phyloP scores from a whole-genome alignment of 192 early-diverging fungal genomes.

The Linnemannia hyalina region DNA sequence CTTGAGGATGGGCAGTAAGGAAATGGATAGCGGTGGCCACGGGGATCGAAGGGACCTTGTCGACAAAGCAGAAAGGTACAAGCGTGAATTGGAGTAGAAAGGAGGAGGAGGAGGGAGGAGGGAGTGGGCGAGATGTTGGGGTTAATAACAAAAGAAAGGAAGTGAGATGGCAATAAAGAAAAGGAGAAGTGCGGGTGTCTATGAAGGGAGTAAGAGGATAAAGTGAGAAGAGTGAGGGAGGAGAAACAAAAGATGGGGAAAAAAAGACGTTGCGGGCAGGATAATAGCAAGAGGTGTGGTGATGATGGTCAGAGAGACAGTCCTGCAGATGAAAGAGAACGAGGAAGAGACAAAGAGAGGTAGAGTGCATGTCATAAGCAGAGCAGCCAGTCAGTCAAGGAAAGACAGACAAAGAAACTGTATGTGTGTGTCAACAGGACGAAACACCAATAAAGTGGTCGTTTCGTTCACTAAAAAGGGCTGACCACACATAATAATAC shows the following conservation, averaged over 20 bases:
- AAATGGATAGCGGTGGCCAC: neutral
- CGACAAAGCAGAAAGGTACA: neutral
- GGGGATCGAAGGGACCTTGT: neutral
- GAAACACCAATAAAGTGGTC: conserved; percentile 1
- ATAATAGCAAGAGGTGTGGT: neutral
- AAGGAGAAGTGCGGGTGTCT: neutral
- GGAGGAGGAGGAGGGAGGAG: neutral
- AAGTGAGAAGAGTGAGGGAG: neutral
- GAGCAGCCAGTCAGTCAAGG: neutral
- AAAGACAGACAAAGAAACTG: neutral
- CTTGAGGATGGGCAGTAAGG: neutral
- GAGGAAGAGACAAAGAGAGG: neutral
- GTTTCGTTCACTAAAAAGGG: neutral
- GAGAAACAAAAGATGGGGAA: neutral
- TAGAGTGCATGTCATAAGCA: neutral
- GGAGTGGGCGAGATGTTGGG: neutral
- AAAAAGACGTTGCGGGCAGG: neutral
- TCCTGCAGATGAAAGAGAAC: neutral
- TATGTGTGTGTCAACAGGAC: neutral
- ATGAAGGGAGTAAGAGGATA: neutral
- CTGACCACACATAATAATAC: neutral
- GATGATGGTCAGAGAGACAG: neutral
- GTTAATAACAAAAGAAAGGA: neutral
- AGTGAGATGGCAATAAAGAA: neutral
- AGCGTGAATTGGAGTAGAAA: neutral